phyloP scores from a whole-genome alignment of 768 basidiomycete species.

The Pulveroboletus sp. region DNA sequence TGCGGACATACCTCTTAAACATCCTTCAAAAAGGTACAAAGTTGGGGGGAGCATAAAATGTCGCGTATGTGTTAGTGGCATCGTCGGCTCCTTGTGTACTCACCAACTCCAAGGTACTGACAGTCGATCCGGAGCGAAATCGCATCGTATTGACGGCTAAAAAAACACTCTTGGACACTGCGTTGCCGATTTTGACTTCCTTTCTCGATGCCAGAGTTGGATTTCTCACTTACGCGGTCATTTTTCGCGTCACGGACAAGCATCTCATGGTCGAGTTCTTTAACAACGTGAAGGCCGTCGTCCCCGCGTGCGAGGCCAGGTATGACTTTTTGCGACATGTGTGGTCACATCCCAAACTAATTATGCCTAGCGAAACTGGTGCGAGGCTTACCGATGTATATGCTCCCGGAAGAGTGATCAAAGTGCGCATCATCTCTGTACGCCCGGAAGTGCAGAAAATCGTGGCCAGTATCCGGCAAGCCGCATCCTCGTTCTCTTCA shows the following conservation, averaged over 20 bases:
- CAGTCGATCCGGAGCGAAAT: constrained; percentile 77
- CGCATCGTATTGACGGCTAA: constrained; percentile 88
- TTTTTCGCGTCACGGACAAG: constrained; percentile 82
- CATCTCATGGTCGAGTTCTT: constrained; percentile 86
- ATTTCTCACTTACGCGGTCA: constrained; percentile 72
- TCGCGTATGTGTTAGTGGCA: constrained; percentile 50
- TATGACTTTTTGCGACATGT: constrained; percentile 33
- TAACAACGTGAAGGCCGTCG: constrained; percentile 79
- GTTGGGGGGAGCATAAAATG: constrained; percentile 80
- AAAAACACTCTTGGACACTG: constrained; percentile 82
- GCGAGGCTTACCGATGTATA: constrained; percentile 62
- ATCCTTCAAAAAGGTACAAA: constrained; percentile 90
- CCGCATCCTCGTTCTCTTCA: constrained; percentile 48
- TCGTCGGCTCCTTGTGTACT: background rate
- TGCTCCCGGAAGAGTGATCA: constrained; percentile 77
- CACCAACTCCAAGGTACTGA: constrained; percentile 58
- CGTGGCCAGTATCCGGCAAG: constrained; percentile 85
- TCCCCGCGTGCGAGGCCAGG: constrained; percentile 83
- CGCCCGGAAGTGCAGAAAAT: constrained; percentile 61
- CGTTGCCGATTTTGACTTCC: constrained; percentile 62
- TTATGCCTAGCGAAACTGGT: constrained; percentile 59
- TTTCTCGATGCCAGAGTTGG: constrained; percentile 71
- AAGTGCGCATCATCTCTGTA: constrained; percentile 73
- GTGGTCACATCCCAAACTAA: background rate
- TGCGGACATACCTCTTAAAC: constrained; percentile 91